Evolutionary conservation across 805 yeast species (phyloP).

Genomic region (Vanderwaltozyma verrucispora): DNA sequence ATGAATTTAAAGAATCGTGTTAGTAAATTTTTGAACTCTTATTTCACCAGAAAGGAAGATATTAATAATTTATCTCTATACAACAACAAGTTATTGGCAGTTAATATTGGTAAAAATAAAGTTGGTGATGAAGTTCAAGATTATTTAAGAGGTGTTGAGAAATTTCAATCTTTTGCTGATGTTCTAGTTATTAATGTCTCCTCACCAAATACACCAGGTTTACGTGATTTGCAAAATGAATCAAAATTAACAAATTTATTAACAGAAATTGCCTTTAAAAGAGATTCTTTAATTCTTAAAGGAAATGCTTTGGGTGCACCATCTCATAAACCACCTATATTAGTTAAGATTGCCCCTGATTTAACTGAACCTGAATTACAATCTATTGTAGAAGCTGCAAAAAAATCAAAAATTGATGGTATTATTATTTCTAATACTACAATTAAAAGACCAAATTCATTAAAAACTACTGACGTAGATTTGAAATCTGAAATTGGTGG

Average conservation of each 20-base stretch:
- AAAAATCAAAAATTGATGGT: slow-evolving; percentile 73
- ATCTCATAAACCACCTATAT: slow-evolving; percentile 54
- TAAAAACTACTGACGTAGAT: slow-evolving; percentile 38
- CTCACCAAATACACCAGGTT: slow-evolving; percentile 93
- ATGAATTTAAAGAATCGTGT: slow-evolving; percentile 59
- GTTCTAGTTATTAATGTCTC: slow-evolving; percentile 85
- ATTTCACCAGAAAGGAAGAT: slow-evolving; percentile 16
- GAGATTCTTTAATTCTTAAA: slow-evolving; percentile 42
- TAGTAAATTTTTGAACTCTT: slow-evolving; percentile 29
- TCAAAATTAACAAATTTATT: slow-evolving; percentile 59
- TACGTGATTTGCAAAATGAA: slow-evolving; percentile 76
- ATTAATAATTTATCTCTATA: slow-evolving; percentile 39
- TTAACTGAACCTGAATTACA: slow-evolving; percentile 68
- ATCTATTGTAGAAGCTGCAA: slow-evolving; percentile 75
- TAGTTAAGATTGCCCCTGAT: slow-evolving; percentile 93
- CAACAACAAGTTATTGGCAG: slow-evolving; percentile 57
- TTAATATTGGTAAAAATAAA: slow-evolving; percentile 89
- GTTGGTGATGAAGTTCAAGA: slow-evolving; percentile 84
- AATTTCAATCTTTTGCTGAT: slow-evolving; percentile 78
- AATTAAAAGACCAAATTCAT: slow-evolving; percentile 59
- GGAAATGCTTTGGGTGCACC: slow-evolving; percentile 24
- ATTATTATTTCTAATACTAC: slow-evolving; percentile 91
- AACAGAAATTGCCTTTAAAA: slow-evolving; percentile 55
- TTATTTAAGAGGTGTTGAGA: slow-evolving; percentile 72
- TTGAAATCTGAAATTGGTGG: slow-evolving; percentile 67